Conservation (phyloP, 257 asterid genomes). For the Lavandula angustifolia region DNA sequence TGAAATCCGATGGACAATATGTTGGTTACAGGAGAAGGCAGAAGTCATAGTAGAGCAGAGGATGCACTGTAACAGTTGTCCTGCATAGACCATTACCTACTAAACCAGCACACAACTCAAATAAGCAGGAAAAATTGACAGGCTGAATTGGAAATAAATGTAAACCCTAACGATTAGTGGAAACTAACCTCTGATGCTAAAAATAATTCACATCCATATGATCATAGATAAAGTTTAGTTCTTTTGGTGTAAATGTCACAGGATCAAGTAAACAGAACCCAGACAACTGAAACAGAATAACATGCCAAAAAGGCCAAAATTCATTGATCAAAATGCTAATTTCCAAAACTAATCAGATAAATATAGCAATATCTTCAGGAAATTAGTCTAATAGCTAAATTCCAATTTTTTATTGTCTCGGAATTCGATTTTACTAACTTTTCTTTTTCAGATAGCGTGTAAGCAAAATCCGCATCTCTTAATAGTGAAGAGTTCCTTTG, state of each 20-base stretch:
- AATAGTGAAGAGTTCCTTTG: slow-evolving; percentile 1
- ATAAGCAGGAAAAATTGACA: slow-evolving; percentile 15
- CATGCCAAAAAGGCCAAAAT: not conserved
- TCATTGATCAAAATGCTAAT: slow-evolving; percentile 4
- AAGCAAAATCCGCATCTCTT: not conserved
- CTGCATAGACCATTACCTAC: not conserved
- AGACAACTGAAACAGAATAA: not conserved
- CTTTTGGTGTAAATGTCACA: slow-evolving; percentile 6
- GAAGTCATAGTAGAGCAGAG: not conserved
- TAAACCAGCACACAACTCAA: slow-evolving; percentile 3
- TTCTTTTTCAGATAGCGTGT: slow-evolving; percentile 5
- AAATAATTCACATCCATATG: not conserved
- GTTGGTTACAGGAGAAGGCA: not conserved
- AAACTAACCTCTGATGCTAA: not conserved
- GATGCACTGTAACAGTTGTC: not conserved
- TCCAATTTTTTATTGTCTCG: not conserved
- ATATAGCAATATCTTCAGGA: slow-evolving; percentile 5
- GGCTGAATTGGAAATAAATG: not conserved
- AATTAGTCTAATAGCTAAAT: not conserved
- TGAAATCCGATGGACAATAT: not conserved
- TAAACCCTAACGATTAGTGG: not conserved
- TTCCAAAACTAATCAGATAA: slow-evolving; percentile 14
- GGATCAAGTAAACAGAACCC: slow-evolving; percentile 17
- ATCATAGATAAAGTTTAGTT: slow-evolving; percentile 3
- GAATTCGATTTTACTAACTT: not conserved